Conservation (phyloP, 1,139 yeast species). For the Candida sanyaensis region DNA sequence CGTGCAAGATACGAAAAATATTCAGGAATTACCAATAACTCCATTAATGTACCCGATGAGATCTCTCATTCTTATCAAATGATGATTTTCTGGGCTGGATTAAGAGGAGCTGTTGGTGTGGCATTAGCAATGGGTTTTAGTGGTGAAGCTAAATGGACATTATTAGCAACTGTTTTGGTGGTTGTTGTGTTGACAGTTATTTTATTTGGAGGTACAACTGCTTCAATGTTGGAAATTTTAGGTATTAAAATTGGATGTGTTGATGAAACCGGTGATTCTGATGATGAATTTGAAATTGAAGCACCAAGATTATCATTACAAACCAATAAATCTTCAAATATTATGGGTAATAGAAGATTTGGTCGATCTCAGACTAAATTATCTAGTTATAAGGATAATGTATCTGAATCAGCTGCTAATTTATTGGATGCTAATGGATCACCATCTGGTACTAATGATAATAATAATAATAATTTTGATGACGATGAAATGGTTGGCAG, state of each 20-base stretch:
- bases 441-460: conserved; percentile 14
- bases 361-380: conserved; percentile 10
- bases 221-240: conserved; percentile 93
- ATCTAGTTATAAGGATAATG: conserved; percentile 12
- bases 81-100: conserved; percentile 99
- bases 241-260: conserved; percentile 92
- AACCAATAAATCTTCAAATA: conserved; percentile 7
- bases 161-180: conserved; percentile 91
- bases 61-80: conserved; percentile 94
- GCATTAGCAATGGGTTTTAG: conserved; percentile 97
- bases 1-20: conserved; percentile 52
- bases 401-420: conserved; percentile 7
- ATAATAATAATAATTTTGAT: conserved; percentile 14
- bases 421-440: conserved; percentile 8
- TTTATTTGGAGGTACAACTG: conserved; percentile 97
- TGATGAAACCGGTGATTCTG: conserved; percentile 72
- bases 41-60: conserved; percentile 66
- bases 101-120: conserved; percentile 98
- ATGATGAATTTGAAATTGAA: conserved; percentile 94
- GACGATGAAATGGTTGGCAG: conserved; percentile 39
- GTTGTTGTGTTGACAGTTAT: conserved; percentile 96
- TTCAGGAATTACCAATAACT: conserved; percentile 27
- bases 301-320: conserved; percentile 53
- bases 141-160: conserved; percentile 88
- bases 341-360: conserved; percentile 39